phyloP scores from a whole-genome alignment of 1,284 basidiomycete genomes.

The Sphagnurus paluster region DNA sequence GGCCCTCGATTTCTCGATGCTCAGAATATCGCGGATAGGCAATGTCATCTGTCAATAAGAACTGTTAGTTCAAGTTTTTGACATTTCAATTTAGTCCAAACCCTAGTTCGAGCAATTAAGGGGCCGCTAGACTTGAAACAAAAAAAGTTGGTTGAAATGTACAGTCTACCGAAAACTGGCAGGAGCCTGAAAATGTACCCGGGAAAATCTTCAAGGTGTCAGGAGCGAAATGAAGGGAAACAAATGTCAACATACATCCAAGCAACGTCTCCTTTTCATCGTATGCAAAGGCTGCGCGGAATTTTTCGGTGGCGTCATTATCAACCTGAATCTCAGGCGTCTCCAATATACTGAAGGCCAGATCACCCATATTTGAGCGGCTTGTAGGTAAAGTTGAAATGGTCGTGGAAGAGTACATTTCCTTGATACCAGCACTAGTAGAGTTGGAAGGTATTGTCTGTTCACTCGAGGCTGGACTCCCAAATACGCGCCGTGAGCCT shows the following conservation, averaged over 20 bases:
- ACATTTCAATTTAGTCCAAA: conserved; percentile 34
- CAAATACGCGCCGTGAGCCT: conserved; percentile 51
- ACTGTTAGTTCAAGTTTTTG: conserved; percentile 6
- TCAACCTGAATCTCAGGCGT: conserved; percentile 64
- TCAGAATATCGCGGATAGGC: conserved; percentile 85
- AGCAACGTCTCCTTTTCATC: conserved; percentile 84
- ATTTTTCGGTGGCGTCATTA: conserved; percentile 70
- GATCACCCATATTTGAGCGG: conserved; percentile 47
- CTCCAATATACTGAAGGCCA: conserved; percentile 77
- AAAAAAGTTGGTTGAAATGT: conserved; percentile 85
- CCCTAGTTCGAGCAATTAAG: conserved; percentile 74
- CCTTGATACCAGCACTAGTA: conserved; percentile 40
- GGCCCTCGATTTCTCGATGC: conserved; percentile 83
- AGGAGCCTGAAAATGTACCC: conserved; percentile 86
- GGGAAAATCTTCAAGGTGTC: conserved; percentile 65
- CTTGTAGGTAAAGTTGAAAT: conserved; percentile 31
- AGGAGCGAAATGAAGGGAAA: conserved; percentile 2
- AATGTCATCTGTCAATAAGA: conserved; percentile 84
- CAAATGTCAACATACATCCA: conserved; percentile 65
- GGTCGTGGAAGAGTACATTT: conserved; percentile 56
- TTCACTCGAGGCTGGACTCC: conserved; percentile 26
- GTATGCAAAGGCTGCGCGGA: conserved; percentile 78
- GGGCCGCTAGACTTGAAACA: conserved; percentile 87
- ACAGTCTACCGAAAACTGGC: conserved; percentile 84
- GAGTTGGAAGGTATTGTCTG: conserved; percentile 23